Base-by-base conservation (phyloP, 129 eudicot genomes). In the Artemisia tridentata region DNA sequence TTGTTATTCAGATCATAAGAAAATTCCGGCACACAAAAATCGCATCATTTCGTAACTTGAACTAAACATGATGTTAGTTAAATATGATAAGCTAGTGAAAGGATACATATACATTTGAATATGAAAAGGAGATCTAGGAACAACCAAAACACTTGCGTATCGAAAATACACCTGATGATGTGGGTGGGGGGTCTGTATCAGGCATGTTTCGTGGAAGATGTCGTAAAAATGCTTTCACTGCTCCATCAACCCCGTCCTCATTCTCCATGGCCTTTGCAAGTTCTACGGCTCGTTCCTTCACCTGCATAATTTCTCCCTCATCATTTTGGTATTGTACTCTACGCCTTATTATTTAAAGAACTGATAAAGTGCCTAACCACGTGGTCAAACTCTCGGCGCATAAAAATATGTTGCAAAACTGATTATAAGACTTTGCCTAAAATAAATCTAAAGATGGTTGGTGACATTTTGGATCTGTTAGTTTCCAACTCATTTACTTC, bases 191-290 rank as follows among this genome's bases (percentile, higher is more conserved):
- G 34, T 77, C 84, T 0, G 79, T 60, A 38, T 78, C 93, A 7
- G 73, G 75, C 46, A 51, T 78, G 45, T 72, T 78, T 38, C 71
- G 80, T 7, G 98, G 96, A 75, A 89, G 86, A 54, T 93, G 98
- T 78, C 85, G 86, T 29, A 85, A 71, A 78, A 93, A 93, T 11
- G 98, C 98, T 59, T 71, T 87, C 27, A 93, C 98, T 2, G 98
- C 98, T 45, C 98, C 98, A 1, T 82, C 84, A 45, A 93, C 95
- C 55, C 98, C 98, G 48, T 93, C 96, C 80, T 93, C 98, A 70
- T 87, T 73, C 81, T 93, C 95, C 98, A 89, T 93, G 21, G 88
- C 95, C 80, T 84, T 87, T 5, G 98, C 90, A 31, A 93, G 98
- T 60, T 83, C 85, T 20, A 92, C 72, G 15, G 98, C 98, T 58